Conservation (phyloP, 2,329 filamentous ascomycete species). For the Diaporthe vaccinii region DNA sequence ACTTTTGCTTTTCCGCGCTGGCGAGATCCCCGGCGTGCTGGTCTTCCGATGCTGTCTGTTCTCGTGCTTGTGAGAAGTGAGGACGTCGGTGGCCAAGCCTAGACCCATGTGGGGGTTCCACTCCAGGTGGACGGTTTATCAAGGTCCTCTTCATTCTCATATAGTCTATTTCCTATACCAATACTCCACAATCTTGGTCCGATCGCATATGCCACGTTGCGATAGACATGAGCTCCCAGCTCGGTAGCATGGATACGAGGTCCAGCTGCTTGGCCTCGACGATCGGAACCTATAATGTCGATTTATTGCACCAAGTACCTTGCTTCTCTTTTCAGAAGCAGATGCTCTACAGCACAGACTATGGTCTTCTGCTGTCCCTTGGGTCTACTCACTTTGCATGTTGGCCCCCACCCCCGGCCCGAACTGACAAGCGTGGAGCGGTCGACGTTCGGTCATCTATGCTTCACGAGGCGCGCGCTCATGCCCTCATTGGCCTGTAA, state of each 20-base stretch:
- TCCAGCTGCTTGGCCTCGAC: conserved; percentile 18
- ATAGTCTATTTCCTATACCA: not conserved
- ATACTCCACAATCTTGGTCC: conserved; percentile 18
- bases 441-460: not conserved
- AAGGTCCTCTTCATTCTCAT: not conserved
- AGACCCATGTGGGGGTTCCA: not conserved
- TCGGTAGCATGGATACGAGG: conserved; percentile 20
- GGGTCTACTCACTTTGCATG: not conserved
- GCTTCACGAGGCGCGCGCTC: conserved; percentile 5
- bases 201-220: conserved; percentile 18
- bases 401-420: not conserved
- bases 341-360: not conserved
- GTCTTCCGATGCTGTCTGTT: not conserved
- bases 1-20: conserved; percentile 5
- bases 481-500: not conserved
- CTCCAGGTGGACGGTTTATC: not conserved
- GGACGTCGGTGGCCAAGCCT: conserved; percentile 5
- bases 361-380: not conserved
- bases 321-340: conserved; percentile 1
- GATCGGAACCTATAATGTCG: not conserved
- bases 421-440: not conserved
- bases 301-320: not conserved
- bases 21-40: not conserved
- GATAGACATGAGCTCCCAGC: not conserved
- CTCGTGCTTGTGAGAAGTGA: not conserved